phyloP scores from a whole-genome alignment of 2,329 filamentous ascomycete genomes.

The Ascocoryne sarcoides region DNA sequence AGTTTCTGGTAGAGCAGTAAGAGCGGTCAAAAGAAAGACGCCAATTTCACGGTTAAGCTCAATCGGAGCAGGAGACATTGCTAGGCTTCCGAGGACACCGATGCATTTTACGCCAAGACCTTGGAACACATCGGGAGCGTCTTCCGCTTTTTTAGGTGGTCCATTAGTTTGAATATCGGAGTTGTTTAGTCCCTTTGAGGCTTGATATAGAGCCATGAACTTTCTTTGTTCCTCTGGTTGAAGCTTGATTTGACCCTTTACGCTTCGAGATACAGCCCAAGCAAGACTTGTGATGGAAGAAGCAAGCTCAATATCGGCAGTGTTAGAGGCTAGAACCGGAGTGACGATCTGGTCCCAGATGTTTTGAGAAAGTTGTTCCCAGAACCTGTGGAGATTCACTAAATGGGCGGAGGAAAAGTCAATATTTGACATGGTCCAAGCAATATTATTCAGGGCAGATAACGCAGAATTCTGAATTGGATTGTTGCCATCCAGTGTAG shows the following conservation, averaged over 20 bases:
- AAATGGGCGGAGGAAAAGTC: slow-evolving; percentile 49
- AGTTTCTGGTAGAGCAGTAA: slow-evolving; percentile 41
- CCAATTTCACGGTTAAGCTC: slow-evolving; percentile 54
- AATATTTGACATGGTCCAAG: slow-evolving; percentile 56
- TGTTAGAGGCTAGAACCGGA: slow-evolving; percentile 50
- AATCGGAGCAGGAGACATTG: slow-evolving; percentile 43
- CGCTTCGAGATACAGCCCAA: slow-evolving; percentile 53
- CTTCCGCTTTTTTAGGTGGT: slow-evolving; percentile 12
- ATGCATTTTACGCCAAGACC: slow-evolving; percentile 57
- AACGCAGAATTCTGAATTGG: slow-evolving; percentile 46
- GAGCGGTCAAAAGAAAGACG: slow-evolving; percentile 49
- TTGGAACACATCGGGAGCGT: slow-evolving; percentile 45
- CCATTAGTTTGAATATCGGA: slow-evolving; percentile 6
- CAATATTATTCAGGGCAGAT: slow-evolving; percentile 56
- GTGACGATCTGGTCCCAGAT: slow-evolving; percentile 51
- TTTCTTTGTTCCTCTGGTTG: slow-evolving; percentile 47
- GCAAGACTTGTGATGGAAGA: slow-evolving; percentile 55
- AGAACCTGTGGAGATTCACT: slow-evolving; percentile 40
- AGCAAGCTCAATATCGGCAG: slow-evolving; percentile 52
- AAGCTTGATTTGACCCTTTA: slow-evolving; percentile 41
- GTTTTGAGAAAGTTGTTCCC: slow-evolving; percentile 43
- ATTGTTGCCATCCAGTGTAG: slow-evolving; percentile 25
- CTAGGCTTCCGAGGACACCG: slow-evolving; percentile 56
- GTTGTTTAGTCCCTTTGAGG: slow-evolving; percentile 33
- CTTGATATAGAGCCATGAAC: slow-evolving; percentile 58